These are phyloP conservation scores for Tetrahymena elliotti DNA, from an alignment of 73 alveolate species.

Conservation along the genomic window DNA sequence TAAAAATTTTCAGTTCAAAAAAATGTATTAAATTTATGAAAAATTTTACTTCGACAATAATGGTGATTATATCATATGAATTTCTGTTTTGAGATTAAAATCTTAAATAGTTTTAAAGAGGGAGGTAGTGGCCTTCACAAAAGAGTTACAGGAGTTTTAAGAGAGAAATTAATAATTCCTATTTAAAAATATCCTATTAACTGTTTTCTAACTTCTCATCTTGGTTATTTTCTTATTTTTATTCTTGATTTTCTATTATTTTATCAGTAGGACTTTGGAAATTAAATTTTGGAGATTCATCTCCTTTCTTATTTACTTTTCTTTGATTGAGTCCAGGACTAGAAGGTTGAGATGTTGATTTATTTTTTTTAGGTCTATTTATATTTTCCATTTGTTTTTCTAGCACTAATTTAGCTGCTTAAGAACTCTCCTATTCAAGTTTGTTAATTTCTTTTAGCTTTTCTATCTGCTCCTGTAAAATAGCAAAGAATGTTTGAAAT, in stretches of 20 bases:
- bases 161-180: not conserved
- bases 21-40: not conserved
- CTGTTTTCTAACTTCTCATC: not conserved
- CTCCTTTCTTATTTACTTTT: not conserved
- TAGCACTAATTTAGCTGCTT: not conserved
- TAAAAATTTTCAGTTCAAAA: not conserved
- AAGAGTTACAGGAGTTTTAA: conserved; percentile 80
- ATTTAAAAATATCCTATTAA: not conserved
- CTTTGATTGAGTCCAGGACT: not conserved
- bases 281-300: not conserved
- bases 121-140: conserved; percentile 85
- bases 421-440: not conserved
- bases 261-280: not conserved
- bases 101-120: conserved; percentile 78
- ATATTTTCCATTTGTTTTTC: not conserved
- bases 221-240: not conserved
- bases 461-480: conserved; percentile 15
- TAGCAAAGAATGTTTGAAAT: conserved; percentile 5
- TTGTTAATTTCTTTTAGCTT: conserved; percentile 23
- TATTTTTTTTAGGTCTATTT: not conserved
- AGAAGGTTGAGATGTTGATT: not conserved
- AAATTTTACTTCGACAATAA: not conserved
- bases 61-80: conserved; percentile 61
- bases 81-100: conserved; percentile 75
- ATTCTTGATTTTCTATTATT: not conserved